Evolutionary conservation across 768 basidiomycete species (phyloP), one percentile per base, ranked within the genome.

Genomic region (Rhodosporidiobolus sp.): DNA sequence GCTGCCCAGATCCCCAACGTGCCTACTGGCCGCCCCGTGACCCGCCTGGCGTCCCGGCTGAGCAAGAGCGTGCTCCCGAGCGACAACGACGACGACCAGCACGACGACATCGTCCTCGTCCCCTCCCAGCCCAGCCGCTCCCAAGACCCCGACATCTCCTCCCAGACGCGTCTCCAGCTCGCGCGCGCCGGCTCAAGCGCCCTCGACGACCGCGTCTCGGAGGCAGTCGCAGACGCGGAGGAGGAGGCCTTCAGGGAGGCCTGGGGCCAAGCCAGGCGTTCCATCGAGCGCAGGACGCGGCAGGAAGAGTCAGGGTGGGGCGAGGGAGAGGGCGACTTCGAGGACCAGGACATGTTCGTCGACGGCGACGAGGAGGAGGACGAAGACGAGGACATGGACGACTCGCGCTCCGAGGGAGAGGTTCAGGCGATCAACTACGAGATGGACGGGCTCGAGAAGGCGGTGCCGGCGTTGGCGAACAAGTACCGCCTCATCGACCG

Each of bases 401-500:
- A 75, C 55, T 43, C 58, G 34, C 46, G 70, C 46, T 59, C 50
- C 6, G 69, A 73, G 14, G 64, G 56, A 32, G 77, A 77, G 69
- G 30, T 63, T 1, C 49, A 63, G 38, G 66, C 70, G 43, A 76
- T 77, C 45, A 56, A 62, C 22, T 24, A 50, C 24, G 95, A 99
- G 81, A 93, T 98, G 54, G 79, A 82, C 0, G 87, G 90, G 71
- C 85, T 97, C 35, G 83, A 87, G 72, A 79, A 82, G 1, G 84
- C 86, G 26, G 87, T 95, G 8, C 89, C 90, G 0, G 81, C 85
- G n/a, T 84, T 95, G 64, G 79, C 82, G 9, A 78, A 83, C 5
- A 84, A 90, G 74, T 98, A 95, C 83, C 85, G 83, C 61, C 84
- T 98, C 48, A 80, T 97, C 48, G 95, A 97, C 82, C 86, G 94